phyloP scores from a whole-genome alignment of 2,329 filamentous ascomycete genomes.

The Didymella sp. region DNA sequence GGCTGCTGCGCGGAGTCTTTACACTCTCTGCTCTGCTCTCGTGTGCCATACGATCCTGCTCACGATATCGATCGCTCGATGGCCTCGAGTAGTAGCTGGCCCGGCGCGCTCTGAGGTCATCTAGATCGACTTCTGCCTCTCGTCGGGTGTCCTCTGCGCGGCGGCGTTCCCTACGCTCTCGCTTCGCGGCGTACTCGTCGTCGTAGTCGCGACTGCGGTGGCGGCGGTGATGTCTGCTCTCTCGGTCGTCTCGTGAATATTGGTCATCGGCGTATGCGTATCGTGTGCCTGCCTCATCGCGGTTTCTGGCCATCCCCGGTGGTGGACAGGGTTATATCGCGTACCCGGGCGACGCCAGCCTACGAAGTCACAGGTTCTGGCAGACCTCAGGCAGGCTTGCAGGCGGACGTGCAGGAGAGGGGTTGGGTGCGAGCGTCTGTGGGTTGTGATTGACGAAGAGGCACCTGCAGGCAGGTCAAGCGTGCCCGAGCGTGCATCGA shows the following conservation, averaged over 20 bases:
- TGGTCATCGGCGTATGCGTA: conserved; percentile 39
- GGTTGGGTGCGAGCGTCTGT: conserved; percentile 34
- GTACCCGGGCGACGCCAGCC: conserved; percentile 40
- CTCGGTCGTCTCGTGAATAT: conserved; percentile 35
- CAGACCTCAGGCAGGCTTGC: conserved; percentile 45
- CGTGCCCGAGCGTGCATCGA: conserved; percentile 19
- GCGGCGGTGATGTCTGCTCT: conserved; percentile 41
- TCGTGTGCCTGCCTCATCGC: conserved; percentile 42
- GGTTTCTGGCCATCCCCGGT: conserved; percentile 46
- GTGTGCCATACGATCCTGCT: conserved; percentile 45
- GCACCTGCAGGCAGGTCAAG: conserved; percentile 20
- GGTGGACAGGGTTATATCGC: conserved; percentile 35
- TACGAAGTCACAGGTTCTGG: conserved; percentile 40
- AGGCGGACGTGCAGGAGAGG: conserved; percentile 27
- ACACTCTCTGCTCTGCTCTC: conserved; percentile 34
- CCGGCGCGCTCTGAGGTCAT: conserved; percentile 50
- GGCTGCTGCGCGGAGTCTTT: conserved; percentile 39
- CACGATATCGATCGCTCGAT: conserved; percentile 39
- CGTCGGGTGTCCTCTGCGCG: conserved; percentile 34
- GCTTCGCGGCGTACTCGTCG: conserved; percentile 39
- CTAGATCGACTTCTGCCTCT: conserved; percentile 48
- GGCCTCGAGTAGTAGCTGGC: conserved; percentile 49
- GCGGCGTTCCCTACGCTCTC: conserved; percentile 44
- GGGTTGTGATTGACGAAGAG: conserved; percentile 40
- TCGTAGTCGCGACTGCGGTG: conserved; percentile 36